Evolutionary conservation across 1,284 basidiomycete species (phyloP).

Genomic region (Takashimella koratensis): DNA sequence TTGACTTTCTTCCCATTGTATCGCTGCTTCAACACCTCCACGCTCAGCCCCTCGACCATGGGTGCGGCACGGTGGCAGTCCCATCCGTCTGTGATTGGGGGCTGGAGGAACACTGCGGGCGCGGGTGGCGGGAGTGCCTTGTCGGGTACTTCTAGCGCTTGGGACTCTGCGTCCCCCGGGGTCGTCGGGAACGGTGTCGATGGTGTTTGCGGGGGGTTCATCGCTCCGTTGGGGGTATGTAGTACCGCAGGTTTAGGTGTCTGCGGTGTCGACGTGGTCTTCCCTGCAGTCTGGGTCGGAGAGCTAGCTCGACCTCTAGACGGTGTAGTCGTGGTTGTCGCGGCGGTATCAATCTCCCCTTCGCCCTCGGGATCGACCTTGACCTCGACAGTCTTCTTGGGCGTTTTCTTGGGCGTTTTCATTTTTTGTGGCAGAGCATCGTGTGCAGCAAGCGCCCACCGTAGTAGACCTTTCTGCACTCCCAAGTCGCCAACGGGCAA

Average conservation of each 20-base stretch:
- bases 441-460: constrained; percentile 70
- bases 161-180: constrained; percentile 3
- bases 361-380: constrained; percentile 8
- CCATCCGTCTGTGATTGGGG: constrained; percentile 14
- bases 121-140: constrained; percentile 19
- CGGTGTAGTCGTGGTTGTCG: neutral
- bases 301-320: no score
- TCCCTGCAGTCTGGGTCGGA: no score
- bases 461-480: constrained; percentile 69
- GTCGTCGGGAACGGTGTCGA: constrained; percentile 14
- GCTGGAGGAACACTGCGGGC: constrained; percentile 14
- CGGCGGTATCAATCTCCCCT: constrained; percentile 9
- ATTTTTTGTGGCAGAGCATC: constrained; percentile 33
- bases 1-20: constrained; percentile 76
- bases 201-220: neutral
- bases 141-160: constrained; percentile 15
- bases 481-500: constrained; percentile 78
- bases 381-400: constrained; percentile 31
- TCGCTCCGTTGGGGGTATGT: constrained; percentile 6
- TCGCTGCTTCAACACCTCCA: constrained; percentile 61
- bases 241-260: constrained; percentile 9
- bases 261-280: constrained; percentile 3
- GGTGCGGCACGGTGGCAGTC: constrained; percentile 40
- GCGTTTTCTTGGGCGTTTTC: constrained; percentile 54
- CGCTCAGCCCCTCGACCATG: constrained; percentile 61